Evolutionary conservation across 805 yeast genomes (phyloP).

Genomic region (Candida qinlingensis): DNA sequence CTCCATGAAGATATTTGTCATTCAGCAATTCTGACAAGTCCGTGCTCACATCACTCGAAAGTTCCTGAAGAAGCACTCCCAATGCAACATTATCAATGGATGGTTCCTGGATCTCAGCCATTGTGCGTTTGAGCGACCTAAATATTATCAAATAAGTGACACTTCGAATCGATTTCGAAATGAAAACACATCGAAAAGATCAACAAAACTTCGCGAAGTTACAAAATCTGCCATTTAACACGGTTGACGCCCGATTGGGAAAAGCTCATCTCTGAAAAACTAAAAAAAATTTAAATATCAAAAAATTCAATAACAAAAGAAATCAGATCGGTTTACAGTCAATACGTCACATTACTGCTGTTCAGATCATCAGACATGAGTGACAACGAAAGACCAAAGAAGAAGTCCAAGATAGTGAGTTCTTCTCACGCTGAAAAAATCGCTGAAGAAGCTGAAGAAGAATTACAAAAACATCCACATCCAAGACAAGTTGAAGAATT

Average conservation of each 20-base stretch:
- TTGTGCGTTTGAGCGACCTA: too few species aligned
- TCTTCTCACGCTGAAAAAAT: slow-evolving; percentile 57
- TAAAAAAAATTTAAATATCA: background rate
- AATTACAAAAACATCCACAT: slow-evolving; percentile 44
- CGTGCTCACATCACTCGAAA: slow-evolving; percentile 18
- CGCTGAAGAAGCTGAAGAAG: slow-evolving; percentile 63
- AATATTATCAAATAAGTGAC: too few species aligned
- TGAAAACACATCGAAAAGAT: too few species aligned
- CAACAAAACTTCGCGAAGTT: too few species aligned
- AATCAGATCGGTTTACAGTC: too few species aligned
- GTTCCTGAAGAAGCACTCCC: background rate
- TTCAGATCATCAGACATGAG: slow-evolving; percentile 4
- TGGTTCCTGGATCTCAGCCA: background rate
- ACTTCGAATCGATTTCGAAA: too few species aligned
- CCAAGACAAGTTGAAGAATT: slow-evolving; percentile 30
- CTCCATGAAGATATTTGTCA: slow-evolving; percentile 31
- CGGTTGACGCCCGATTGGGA: too few species aligned
- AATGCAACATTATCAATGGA: background rate
- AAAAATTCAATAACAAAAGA: background rate
- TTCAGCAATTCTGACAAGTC: slow-evolving; percentile 22
- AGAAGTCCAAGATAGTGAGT: slow-evolving; percentile 43
- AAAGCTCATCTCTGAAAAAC: background rate
- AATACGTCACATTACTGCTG: too few species aligned
- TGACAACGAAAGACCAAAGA: slow-evolving; percentile 35
- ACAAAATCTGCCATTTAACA: too few species aligned